These are phyloP conservation scores for Naganishia cerealis DNA, from an alignment of 1,284 basidiomycete species.

Conservation along the genomic window DNA sequence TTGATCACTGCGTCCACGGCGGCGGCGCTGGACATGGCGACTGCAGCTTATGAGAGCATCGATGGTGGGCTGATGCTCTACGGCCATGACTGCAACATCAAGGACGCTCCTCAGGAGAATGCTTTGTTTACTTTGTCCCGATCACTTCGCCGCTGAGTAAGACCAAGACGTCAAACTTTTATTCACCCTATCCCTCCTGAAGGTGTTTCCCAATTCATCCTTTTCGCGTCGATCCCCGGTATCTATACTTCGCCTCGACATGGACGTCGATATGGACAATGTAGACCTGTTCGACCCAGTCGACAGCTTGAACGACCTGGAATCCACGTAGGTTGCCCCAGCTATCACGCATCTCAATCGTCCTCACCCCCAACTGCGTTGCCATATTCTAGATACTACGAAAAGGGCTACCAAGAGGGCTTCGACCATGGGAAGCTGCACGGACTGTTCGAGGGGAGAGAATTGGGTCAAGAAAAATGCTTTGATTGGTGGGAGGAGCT, in stretches of 20 bases:
- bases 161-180: background rate
- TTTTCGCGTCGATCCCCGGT: no score
- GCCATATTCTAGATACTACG: slow-evolving; percentile 68
- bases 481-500: slow-evolving; percentile 97
- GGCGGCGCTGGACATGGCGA: background rate
- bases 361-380: background rate
- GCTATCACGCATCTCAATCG: background rate
- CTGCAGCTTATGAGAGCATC: background rate
- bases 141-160: slow-evolving; percentile 3
- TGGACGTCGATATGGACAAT: slow-evolving; percentile 28
- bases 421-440: slow-evolving; percentile 81
- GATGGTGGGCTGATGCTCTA: background rate
- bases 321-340: slow-evolving; percentile 30
- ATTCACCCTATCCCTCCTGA: background rate
- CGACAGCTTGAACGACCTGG: slow-evolving; percentile 35
- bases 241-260: background rate
- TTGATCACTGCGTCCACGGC: background rate
- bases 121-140: slow-evolving; percentile 27
- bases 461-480: slow-evolving; percentile 83
- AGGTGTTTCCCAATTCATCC: background rate
- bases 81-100: background rate
- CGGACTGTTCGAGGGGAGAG: slow-evolving; percentile 87
- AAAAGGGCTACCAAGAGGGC: slow-evolving; percentile 73
- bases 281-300: slow-evolving; percentile 30
- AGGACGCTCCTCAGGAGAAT: no score